These are phyloP conservation scores for Boletellus deceptivus DNA, from an alignment of 1,284 basidiomycete genomes.

Conservation along the genomic window DNA sequence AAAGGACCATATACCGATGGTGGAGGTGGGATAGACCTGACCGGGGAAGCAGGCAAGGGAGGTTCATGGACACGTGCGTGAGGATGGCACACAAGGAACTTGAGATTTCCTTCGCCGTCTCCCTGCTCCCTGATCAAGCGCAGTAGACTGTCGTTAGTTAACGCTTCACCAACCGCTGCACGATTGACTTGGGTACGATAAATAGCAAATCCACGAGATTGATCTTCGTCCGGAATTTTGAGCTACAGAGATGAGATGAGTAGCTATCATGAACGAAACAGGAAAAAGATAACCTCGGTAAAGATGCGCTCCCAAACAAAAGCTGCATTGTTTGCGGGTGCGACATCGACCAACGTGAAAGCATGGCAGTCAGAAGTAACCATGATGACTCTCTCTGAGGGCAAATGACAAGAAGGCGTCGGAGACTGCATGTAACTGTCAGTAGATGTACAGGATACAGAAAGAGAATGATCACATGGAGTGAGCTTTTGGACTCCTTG, in stretches of 20 bases:
- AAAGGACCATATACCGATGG: slow-evolving; percentile 43
- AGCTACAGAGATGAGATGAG: slow-evolving; percentile 48
- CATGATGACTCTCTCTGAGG: slow-evolving; percentile 55
- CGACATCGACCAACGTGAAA: slow-evolving; percentile 77
- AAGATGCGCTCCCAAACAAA: slow-evolving; percentile 85
- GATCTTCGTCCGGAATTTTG: slow-evolving; percentile 82
- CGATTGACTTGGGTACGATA: slow-evolving; percentile 84
- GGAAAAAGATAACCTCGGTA: slow-evolving; percentile 58
- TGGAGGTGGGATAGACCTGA: slow-evolving; percentile 54
- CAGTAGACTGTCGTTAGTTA: slow-evolving; percentile 67
- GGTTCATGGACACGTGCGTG: slow-evolving; percentile 60
- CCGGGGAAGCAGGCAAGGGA: slow-evolving; percentile 40
- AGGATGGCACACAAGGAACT: slow-evolving; percentile 73
- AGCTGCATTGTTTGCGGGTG: slow-evolving; percentile 62
- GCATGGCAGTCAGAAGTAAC: slow-evolving; percentile 84
- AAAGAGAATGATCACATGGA: slow-evolving; percentile 19
- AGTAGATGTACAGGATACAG: slow-evolving; percentile 2
- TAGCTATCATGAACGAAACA: slow-evolving; percentile 3
- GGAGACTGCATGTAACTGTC: slow-evolving; percentile 26
- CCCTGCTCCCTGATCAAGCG: slow-evolving; percentile 71
- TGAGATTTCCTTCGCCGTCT: slow-evolving; percentile 74
- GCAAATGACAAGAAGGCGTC: slow-evolving; percentile 24
- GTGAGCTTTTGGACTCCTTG: slow-evolving; percentile 29
- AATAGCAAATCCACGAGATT: slow-evolving; percentile 65
- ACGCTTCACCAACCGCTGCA: slow-evolving; percentile 67